Percentiles rank a stretch among this genome's conserved stretches.
These are phyloP conservation scores for Leccinum subspadiceum DNA, from an alignment of 1,284 basidiomycete genomes.

Conservation along the genomic window DNA sequence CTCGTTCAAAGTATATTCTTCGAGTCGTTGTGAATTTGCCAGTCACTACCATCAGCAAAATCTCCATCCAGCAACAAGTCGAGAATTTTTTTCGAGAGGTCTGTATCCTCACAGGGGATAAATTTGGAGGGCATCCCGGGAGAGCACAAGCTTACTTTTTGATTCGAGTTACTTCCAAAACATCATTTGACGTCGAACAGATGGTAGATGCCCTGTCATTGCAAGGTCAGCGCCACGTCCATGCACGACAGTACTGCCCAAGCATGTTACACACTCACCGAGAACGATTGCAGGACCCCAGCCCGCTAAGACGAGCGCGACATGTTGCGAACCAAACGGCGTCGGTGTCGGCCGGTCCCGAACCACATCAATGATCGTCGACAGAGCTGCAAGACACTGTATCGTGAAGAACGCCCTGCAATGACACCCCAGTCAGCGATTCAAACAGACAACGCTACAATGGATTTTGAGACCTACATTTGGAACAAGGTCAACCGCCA, in stretches of 20 bases:
- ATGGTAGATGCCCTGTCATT: conserved; percentile 22
- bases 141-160: neutral
- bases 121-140: too few species aligned
- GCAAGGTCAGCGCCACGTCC: neutral
- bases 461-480: conserved; percentile 13
- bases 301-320: conserved; percentile 29
- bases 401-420: conserved; percentile 25
- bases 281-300: conserved; percentile 33
- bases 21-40: too few species aligned
- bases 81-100: too few species aligned
- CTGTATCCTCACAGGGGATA: too few species aligned
- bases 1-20: too few species aligned
- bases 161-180: conserved; percentile 24
- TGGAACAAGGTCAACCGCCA: conserved; percentile 35
- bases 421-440: neutral
- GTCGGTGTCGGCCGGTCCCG: neutral
- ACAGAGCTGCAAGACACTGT: conserved; percentile 29
- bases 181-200: conserved; percentile 23
- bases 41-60: too few species aligned
- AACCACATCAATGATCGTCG: conserved; percentile 31
- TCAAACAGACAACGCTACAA: neutral
- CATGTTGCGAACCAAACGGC: conserved; percentile 30
- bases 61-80: too few species aligned
- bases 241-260: neutral
- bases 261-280: conserved; percentile 17